A percentile compares a stretch with the other conserved stretches of the same genome.
These are phyloP conservation scores for Backusella tuberculispora DNA, from an alignment of 192 early-diverging fungal genomes.

Conservation along the genomic window DNA sequence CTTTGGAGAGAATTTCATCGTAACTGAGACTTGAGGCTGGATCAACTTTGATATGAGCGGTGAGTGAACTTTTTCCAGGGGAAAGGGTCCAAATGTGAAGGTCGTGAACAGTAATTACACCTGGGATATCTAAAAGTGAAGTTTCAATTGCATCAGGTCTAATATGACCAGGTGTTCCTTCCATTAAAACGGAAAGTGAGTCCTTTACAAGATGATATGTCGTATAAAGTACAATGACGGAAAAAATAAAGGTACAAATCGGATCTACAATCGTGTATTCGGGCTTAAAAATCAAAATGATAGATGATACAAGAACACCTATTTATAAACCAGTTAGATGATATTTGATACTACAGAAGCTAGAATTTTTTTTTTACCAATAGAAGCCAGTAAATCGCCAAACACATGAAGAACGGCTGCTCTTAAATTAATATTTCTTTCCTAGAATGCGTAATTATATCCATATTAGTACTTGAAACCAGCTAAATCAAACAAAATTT, in stretches of 20 bases:
- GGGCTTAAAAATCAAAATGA: slow-evolving; percentile 65
- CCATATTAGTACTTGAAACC: slow-evolving; percentile 12
- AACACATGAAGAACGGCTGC: slow-evolving; percentile 81
- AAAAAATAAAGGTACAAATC: slow-evolving; percentile 83
- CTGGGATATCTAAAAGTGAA: slow-evolving; percentile 48
- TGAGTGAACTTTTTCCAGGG: slow-evolving; percentile 52
- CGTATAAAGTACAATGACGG: slow-evolving; percentile 71
- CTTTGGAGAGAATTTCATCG: slow-evolving; percentile 50
- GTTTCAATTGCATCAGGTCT: slow-evolving; percentile 53
- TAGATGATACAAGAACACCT: slow-evolving; percentile 78
- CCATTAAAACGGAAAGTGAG: slow-evolving; percentile 74
- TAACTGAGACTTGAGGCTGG: slow-evolving; percentile 39
- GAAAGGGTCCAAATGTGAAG: slow-evolving; percentile 62
- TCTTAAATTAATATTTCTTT: slow-evolving; percentile 68
- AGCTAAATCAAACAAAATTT: neutral
- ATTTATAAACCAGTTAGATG: slow-evolving; percentile 2
- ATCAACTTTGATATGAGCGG: slow-evolving; percentile 34
- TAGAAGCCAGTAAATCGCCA: slow-evolving; percentile 78
- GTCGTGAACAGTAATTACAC: slow-evolving; percentile 57
- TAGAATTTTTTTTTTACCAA: slow-evolving; percentile 44
- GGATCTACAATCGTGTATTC: slow-evolving; percentile 71
- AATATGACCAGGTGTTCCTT: slow-evolving; percentile 60
- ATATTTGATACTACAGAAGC: neutral
- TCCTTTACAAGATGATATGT: slow-evolving; percentile 70
- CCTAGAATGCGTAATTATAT: slow-evolving; percentile 15